Percentiles rank a stretch among this genome's conserved stretches.
These are phyloP conservation scores for Acorus gramineus DNA, from an alignment of 106 monocot genomes.

Conservation along the genomic window DNA sequence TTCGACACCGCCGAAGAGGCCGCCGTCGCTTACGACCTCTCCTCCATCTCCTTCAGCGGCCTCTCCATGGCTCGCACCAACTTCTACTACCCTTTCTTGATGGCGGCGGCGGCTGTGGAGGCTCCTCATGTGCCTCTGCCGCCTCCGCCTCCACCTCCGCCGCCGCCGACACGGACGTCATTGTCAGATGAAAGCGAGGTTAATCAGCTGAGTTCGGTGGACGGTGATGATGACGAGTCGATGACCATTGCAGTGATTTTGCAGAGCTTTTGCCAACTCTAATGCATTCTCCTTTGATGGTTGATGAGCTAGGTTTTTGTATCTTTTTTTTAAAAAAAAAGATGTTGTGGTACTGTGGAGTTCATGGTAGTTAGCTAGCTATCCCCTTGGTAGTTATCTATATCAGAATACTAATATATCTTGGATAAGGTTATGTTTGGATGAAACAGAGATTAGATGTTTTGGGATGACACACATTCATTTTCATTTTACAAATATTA, in stretches of 20 bases:
- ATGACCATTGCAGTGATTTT: conserved; percentile 47
- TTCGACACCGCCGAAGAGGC: conserved; percentile 59
- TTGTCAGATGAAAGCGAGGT: conserved; percentile 5
- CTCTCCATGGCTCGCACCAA: conserved; percentile 32
- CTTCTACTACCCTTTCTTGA: conserved; percentile 35
- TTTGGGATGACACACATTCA: too few relatives aligned
- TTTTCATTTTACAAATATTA: too few relatives aligned
- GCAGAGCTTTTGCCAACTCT: conserved; percentile 27
- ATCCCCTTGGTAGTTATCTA: too few relatives aligned
- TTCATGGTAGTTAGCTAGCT: too few relatives aligned
- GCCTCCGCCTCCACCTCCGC: conserved; percentile 9
- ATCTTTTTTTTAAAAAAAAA: too few relatives aligned
- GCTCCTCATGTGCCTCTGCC: neutral
- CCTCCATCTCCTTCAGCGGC: conserved; percentile 40
- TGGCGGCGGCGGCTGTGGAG: neutral
- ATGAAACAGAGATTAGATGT: too few relatives aligned
- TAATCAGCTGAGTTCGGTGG: neutral
- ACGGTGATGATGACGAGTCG: conserved; percentile 31
- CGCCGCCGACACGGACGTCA: conserved; percentile 2
- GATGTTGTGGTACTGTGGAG: too few relatives aligned
- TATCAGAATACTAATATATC: too few relatives aligned
- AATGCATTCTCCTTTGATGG: too few relatives aligned
- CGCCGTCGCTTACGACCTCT: conserved; percentile 45
- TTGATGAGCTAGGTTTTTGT: too few relatives aligned
- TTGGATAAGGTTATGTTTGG: too few relatives aligned